phyloP scores from a whole-genome alignment of 2,329 filamentous ascomycete species.

The Diaporthe longicolla region DNA sequence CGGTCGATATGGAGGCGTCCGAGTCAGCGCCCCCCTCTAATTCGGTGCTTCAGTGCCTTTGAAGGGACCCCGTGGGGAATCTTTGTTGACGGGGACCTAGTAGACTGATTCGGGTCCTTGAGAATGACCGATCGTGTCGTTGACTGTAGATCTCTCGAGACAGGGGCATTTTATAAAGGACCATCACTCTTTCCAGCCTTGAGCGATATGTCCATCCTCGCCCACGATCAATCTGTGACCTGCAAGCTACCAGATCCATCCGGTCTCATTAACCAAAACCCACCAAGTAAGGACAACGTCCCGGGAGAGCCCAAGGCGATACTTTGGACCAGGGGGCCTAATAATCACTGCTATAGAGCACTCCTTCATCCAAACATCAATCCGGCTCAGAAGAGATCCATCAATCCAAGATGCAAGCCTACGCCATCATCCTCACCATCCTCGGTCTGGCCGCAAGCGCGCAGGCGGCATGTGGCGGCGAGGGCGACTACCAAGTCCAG shows the following conservation, averaged over 20 bases:
- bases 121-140: background rate
- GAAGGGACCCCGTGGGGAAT: background rate
- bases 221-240: background rate
- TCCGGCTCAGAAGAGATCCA: no score
- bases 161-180: background rate
- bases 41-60: background rate
- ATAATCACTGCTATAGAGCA: background rate
- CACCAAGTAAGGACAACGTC: background rate
- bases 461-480: background rate
- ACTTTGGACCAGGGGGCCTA: no score
- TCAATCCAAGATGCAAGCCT: background rate
- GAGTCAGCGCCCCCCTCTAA: background rate
- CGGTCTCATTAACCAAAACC: background rate
- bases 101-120: constrained; percentile 3
- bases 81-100: background rate
- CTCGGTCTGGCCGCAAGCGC: constrained; percentile 5
- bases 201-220: background rate
- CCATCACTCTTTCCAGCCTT: background rate
- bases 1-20: background rate
- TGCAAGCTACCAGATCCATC: background rate
- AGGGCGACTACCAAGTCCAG: background rate
- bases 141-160: constrained; percentile 3
- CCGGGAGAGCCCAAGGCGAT: background rate
- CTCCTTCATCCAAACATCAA: background rate
- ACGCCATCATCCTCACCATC: constrained; percentile 17